These are phyloP conservation scores for Fusarium fracticaudum DNA, from an alignment of 2,329 filamentous ascomycete species.

Conservation along the genomic window DNA sequence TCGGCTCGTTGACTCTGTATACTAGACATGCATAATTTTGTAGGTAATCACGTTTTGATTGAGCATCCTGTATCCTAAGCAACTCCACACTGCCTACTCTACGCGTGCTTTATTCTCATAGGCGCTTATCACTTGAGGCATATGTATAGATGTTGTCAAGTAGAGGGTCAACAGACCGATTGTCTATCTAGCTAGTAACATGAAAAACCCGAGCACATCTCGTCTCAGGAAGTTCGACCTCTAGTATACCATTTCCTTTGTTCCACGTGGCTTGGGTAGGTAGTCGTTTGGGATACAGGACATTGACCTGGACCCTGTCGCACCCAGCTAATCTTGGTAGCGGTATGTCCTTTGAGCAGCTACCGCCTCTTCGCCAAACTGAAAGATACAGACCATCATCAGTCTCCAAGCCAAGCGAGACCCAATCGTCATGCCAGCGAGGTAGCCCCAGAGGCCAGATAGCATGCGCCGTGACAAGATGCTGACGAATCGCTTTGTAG, in stretches of 20 bases:
- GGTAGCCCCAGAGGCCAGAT: not conserved
- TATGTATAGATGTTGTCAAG: too few relatives aligned
- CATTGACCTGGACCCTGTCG: not conserved
- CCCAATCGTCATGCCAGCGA: not conserved
- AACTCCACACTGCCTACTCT: too few relatives aligned
- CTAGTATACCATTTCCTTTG: accelerated
- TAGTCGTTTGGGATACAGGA: not conserved
- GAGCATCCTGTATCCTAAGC: too few relatives aligned
- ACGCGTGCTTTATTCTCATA: too few relatives aligned
- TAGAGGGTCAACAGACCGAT: too few relatives aligned
- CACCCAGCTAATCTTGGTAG: not conserved
- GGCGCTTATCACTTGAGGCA: too few relatives aligned
- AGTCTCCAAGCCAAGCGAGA: not conserved
- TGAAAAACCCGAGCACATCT: not conserved
- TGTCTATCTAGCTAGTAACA: not conserved
- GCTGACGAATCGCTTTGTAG: not conserved
- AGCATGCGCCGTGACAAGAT: not conserved
- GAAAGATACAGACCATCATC: not conserved
- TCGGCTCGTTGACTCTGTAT: too few relatives aligned
- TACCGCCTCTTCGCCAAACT: not conserved
- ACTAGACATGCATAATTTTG: too few relatives aligned
- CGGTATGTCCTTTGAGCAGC: not conserved
- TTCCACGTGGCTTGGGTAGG: not conserved
- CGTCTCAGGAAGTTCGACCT: not conserved
- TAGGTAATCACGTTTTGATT: too few relatives aligned